Conservation (phyloP, 225 moss, liverwort and hornwort genomes). For the Thuidium tamariscinum region DNA sequence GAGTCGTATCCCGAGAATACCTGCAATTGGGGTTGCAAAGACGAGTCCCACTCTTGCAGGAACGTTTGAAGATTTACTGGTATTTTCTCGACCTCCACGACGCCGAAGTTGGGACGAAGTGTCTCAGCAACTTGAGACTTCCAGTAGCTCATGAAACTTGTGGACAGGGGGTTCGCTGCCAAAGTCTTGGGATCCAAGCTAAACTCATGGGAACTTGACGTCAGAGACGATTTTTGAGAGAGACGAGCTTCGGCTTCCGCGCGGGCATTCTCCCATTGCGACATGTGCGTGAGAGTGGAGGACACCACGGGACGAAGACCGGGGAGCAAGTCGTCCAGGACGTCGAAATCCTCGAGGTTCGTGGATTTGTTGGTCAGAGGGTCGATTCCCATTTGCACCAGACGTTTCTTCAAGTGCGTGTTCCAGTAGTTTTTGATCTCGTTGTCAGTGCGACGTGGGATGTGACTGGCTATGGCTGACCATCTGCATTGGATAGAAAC, state of each 20-base stretch:
- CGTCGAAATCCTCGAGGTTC: background rate
- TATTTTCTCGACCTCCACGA: conserved; percentile 16
- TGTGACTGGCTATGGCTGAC: conserved; percentile 86
- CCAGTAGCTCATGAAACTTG: conserved; percentile 53
- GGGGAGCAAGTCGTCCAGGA: background rate
- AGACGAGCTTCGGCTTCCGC: conserved; percentile 75
- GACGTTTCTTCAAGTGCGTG: conserved; percentile 77
- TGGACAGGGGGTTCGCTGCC: background rate
- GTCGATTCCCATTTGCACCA: conserved; percentile 70
- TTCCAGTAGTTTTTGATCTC: conserved; percentile 99
- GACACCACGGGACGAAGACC: conserved; percentile 28
- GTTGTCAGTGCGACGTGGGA: conserved; percentile 85
- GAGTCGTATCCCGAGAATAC: background rate
- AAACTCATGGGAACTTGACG: background rate
- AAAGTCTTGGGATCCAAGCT: background rate
- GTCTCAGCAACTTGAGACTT: conserved; percentile 31
- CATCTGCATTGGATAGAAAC: conserved; percentile 25
- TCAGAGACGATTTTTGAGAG: background rate
- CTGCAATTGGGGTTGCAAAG: background rate
- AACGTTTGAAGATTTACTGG: conserved; percentile 9
- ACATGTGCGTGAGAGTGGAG: conserved; percentile 49
- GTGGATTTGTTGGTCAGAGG: conserved; percentile 65
- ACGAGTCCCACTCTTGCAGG: conserved; percentile 34
- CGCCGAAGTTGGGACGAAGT: conserved; percentile 11
- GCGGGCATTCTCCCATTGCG: conserved; percentile 86